phyloP scores from a whole-genome alignment of 108 stramenopile genomes.

The Pseudonitzschia pungens region DNA sequence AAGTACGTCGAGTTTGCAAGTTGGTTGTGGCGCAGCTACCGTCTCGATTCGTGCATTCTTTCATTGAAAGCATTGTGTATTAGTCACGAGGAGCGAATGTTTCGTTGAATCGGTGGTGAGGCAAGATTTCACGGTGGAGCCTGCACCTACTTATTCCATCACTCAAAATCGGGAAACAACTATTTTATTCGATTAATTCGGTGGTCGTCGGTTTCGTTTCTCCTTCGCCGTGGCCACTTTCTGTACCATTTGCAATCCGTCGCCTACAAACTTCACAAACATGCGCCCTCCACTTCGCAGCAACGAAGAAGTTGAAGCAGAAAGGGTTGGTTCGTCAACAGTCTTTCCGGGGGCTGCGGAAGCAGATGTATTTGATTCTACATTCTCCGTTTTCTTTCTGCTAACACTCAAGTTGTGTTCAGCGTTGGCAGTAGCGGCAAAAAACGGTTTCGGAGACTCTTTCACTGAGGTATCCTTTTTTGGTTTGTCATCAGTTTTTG shows the following conservation, averaged over 20 bases:
- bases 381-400: neutral
- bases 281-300: slow-evolving; percentile 14
- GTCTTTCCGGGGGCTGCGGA: neutral
- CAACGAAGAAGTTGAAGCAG: neutral
- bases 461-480: neutral
- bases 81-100: no score
- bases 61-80: no score
- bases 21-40: no score
- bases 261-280: slow-evolving; percentile 11
- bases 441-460: slow-evolving; percentile 4
- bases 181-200: neutral
- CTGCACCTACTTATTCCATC: no score
- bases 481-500: neutral
- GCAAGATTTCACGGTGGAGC: no score
- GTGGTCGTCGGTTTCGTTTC: neutral
- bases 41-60: no score
- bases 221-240: slow-evolving; percentile 1
- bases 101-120: no score
- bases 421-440: neutral
- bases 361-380: neutral
- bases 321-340: neutral
- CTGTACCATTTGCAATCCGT: slow-evolving; percentile 19
- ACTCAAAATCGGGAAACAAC: neutral
- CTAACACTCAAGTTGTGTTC: neutral
- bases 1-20: no score